Percentiles rank a stretch among this genome's conserved stretches.
phyloP scores from a whole-genome alignment of 2,329 filamentous ascomycete species.

The Cercospora nicotianae region DNA sequence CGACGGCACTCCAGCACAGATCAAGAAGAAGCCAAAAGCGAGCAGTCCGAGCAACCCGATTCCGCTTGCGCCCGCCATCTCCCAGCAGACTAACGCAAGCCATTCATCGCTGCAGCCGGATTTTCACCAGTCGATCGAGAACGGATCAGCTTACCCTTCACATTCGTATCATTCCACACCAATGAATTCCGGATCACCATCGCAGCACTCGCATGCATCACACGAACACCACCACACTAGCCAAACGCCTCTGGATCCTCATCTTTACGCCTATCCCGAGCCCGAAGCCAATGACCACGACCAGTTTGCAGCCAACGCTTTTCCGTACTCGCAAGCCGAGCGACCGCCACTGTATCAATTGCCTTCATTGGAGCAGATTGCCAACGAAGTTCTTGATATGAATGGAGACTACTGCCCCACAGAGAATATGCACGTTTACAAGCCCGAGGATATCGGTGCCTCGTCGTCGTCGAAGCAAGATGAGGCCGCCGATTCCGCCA shows the following conservation, averaged over 20 bases:
- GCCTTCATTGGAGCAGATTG: constrained; percentile 40
- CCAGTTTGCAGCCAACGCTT: constrained; percentile 19
- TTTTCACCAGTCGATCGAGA: constrained; percentile 11
- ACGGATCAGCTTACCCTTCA: constrained; percentile 11
- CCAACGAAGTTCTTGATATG: constrained; percentile 40
- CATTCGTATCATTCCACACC: constrained; percentile 16
- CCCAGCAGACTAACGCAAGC: constrained; percentile 18
- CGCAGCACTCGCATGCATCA: constrained; percentile 13
- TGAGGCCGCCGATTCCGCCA: constrained; percentile 36
- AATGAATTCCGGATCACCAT: constrained; percentile 13
- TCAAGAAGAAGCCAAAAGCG: constrained; percentile 31
- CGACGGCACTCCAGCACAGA: constrained; percentile 30
- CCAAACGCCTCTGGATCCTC: constrained; percentile 29
- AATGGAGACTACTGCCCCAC: constrained; percentile 30
- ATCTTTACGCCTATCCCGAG: constrained; percentile 21
- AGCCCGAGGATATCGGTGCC: constrained; percentile 22
- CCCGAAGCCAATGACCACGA: constrained; percentile 9
- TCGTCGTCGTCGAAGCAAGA: constrained; percentile 26
- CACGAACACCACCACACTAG: constrained; percentile 13
- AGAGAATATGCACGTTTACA: constrained; percentile 24
- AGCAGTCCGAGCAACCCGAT: constrained; percentile 11
- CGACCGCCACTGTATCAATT: constrained; percentile 29
- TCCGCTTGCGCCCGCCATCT: constrained; percentile 13
- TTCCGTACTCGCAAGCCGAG: constrained; percentile 30
- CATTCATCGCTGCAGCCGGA: constrained; percentile 14